phyloP scores from a whole-genome alignment of 495 filamentous ascomycete genomes.

The Neurospora cerealis region DNA sequence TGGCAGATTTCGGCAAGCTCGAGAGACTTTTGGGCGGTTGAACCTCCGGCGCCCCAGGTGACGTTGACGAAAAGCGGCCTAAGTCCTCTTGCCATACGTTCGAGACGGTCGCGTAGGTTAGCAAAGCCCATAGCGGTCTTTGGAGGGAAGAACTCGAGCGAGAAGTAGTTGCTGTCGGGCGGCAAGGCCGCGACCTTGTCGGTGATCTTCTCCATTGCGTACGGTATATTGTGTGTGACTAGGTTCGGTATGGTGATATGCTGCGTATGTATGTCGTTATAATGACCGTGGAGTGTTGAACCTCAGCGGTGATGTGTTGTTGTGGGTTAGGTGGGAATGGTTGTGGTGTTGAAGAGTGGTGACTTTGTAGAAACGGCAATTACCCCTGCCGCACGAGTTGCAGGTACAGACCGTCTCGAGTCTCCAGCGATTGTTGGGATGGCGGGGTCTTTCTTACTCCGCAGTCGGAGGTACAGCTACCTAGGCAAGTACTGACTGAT shows the following conservation, averaged over 20 bases:
- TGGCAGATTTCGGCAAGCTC: constrained; percentile 95
- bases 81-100: constrained; percentile 86
- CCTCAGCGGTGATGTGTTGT: not conserved
- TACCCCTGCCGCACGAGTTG: not conserved
- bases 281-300: not conserved
- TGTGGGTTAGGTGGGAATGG: not conserved
- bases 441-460: not conserved
- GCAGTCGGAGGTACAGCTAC: not conserved
- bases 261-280: not conserved
- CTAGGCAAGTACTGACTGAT: not conserved
- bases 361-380: not conserved
- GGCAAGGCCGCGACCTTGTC: constrained; percentile 92
- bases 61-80: constrained; percentile 93
- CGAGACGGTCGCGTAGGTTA: constrained; percentile 84
- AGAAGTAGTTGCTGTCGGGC: constrained; percentile 75
- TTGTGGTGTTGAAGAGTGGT: not conserved
- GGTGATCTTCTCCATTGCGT: constrained; percentile 79
- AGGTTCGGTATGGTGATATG: not conserved
- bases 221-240: not conserved
- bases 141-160: constrained; percentile 97
- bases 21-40: constrained; percentile 78
- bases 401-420: not conserved
- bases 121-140: constrained; percentile 91
- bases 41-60: constrained; percentile 95
- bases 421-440: not conserved